phyloP scores from a whole-genome alignment of 2,329 filamentous ascomycete species.

The Cordyceps tenuipes region DNA sequence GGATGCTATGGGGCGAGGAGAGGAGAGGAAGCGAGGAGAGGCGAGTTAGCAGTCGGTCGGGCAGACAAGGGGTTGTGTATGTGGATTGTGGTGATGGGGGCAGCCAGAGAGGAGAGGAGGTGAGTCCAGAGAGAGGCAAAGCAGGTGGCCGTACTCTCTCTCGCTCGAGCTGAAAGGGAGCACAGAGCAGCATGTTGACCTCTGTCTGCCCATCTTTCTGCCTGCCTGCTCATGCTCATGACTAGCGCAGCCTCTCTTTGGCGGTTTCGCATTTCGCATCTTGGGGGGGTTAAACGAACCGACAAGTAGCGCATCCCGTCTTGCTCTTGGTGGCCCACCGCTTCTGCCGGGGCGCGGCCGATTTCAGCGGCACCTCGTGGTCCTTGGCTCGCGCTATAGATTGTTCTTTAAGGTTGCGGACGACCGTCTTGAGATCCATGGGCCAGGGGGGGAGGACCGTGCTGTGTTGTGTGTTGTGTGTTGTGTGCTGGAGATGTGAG shows the following conservation, averaged over 20 bases:
- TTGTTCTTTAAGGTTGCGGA: slow-evolving; percentile 3
- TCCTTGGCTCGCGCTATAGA: slow-evolving; percentile 3
- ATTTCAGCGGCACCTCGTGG: slow-evolving; percentile 1
- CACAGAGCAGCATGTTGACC: no score
- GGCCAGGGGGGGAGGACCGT: not conserved
- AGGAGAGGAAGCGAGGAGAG: not conserved
- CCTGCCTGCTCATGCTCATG: no score
- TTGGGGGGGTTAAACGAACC: slow-evolving; percentile 7
- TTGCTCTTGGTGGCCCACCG: slow-evolving; percentile 12
- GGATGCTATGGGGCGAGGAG: not conserved
- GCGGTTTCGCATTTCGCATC: no score
- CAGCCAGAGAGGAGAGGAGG: no score
- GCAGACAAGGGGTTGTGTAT: no score
- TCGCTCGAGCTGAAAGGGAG: no score
- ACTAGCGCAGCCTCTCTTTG: not conserved
- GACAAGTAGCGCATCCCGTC: slow-evolving; percentile 11
- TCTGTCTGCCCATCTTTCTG: no score
- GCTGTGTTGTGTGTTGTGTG: no score
- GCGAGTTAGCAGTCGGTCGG: not conserved
- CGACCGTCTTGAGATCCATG: slow-evolving; percentile 11
- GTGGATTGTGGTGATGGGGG: no score
- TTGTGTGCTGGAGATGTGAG: not conserved
- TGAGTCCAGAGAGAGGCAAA: no score
- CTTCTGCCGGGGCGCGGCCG: slow-evolving; percentile 7
- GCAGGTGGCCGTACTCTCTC: no score